These are phyloP conservation scores for Talaromyces amestolkiae DNA, from an alignment of 2,329 filamentous ascomycete species.

Conservation along the genomic window DNA sequence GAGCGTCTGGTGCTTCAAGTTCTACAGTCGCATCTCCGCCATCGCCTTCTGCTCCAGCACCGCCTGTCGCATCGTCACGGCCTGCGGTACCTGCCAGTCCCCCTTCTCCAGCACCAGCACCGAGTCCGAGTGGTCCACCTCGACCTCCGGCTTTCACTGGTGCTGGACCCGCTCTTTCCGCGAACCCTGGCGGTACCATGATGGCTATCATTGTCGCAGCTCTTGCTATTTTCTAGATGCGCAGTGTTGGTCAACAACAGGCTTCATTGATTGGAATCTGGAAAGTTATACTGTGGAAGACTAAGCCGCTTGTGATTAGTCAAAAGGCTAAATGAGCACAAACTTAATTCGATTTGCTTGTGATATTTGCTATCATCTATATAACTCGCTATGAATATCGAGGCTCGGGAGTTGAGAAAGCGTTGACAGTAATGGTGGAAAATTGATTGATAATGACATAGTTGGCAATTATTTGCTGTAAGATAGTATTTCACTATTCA, in stretches of 20 bases:
- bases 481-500: too few species aligned
- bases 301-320: background rate
- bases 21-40: background rate
- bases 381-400: background rate
- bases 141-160: conserved; percentile 1
- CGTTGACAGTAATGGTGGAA: background rate
- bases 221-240: conserved; percentile 6
- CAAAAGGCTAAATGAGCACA: background rate
- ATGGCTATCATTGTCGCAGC: conserved; percentile 3
- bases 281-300: background rate
- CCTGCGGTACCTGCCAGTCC: background rate
- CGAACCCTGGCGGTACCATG: background rate
- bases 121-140: background rate
- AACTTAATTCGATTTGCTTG: background rate
- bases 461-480: background rate
- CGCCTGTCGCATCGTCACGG: background rate
- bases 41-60: background rate
- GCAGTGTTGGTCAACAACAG: background rate
- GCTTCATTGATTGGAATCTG: background rate
- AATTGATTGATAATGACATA: background rate
- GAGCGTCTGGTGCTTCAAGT: background rate
- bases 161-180: background rate
- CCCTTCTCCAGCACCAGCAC: background rate
- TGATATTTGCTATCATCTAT: background rate
- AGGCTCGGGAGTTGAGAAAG: background rate